Evolutionary conservation across 139 green algal genomes (phyloP).

Genomic region (Chlorella sp.): DNA sequence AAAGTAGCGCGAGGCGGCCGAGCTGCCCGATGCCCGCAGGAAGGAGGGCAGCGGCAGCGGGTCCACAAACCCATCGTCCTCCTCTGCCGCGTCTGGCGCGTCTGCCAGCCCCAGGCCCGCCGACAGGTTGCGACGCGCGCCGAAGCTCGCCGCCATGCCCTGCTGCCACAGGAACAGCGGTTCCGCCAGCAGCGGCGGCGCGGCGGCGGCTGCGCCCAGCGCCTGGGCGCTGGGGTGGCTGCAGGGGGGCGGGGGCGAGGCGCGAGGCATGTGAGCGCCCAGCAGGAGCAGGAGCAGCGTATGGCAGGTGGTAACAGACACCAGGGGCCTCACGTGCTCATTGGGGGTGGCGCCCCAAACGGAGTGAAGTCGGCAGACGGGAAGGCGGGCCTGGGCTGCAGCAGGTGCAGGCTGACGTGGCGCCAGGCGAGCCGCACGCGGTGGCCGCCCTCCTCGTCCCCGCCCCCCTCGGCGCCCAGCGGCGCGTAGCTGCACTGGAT

Average conservation of each 20-base stretch:
- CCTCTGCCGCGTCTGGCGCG: background rate
- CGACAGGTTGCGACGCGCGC: conserved; percentile 16
- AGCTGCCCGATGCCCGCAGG: background rate
- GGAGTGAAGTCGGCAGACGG: background rate
- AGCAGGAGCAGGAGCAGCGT: no score
- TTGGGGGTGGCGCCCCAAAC: conserved; percentile 7
- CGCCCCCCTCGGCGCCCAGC: background rate
- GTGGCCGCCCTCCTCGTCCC: no score
- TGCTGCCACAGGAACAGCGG: no score
- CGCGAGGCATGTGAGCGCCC: no score
- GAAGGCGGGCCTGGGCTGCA: conserved; percentile 12
- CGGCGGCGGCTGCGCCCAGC: no score
- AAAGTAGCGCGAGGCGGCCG: conserved; percentile 20
- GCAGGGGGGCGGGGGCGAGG: no score
- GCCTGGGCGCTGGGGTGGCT: no score
- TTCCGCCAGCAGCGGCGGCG: no score
- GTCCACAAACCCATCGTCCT: conserved; percentile 15
- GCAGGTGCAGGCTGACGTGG: conserved; percentile 18
- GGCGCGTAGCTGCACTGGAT: background rate
- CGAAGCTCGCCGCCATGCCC: no score
- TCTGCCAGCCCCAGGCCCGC: conserved; percentile 7
- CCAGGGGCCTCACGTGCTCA: no score
- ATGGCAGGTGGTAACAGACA: no score
- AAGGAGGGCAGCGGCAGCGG: background rate
- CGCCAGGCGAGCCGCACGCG: conserved; percentile 15